Base-by-base conservation (phyloP, 2,329 filamentous ascomycete species). In the Fusarium paranaense region DNA sequence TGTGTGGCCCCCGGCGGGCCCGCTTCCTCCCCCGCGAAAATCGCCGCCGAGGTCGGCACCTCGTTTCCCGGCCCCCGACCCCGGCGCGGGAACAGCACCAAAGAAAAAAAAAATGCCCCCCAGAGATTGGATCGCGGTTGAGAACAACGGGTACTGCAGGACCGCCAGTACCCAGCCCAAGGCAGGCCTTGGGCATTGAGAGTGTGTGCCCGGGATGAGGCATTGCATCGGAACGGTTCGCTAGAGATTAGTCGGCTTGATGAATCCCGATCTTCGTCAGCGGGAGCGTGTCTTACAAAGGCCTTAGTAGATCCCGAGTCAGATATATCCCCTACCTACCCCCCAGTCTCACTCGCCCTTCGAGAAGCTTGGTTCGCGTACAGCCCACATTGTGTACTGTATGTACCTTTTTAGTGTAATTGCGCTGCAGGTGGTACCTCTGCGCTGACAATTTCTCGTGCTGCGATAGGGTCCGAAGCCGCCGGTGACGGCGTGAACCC, bases 401-500 rank as follows among this genome's bases (percentile, higher is more conserved):
- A 37, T 33, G 54, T 67, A 64, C 38, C 47, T 69, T 74, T 71
- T 69, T 40, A 56, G 67, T 57, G 57, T 64, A 61, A 56, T 67
- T 62, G 40, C 54, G 50, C 58, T 50, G 27, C 20, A 25, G 45
- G 40, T 56, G 72, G 73, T 72, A 72, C 69, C 54, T 67, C 62
- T 37, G 64, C 69, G 77, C 77, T 79, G 71, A 78, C 76, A 73
- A 79, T 79, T 78, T 75, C 73, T 77, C 56, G 68, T 64, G 66
- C 69, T 75, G 66, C 71, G 64, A 78, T 78, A 78, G 74, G 77
- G 77, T 77, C 74, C 77, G 77, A 78, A 78, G 77, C 77, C 77
- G 77, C 74, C 70, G 74, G 69, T 74, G 64, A 75, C 63, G 42
- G 52, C 58, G 59, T 65, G 62, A 72, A 71, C 72, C 71, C 67